These are phyloP conservation scores for Saturnispora ahearnii DNA, from an alignment of 805 yeast genomes.

Conservation along the genomic window DNA sequence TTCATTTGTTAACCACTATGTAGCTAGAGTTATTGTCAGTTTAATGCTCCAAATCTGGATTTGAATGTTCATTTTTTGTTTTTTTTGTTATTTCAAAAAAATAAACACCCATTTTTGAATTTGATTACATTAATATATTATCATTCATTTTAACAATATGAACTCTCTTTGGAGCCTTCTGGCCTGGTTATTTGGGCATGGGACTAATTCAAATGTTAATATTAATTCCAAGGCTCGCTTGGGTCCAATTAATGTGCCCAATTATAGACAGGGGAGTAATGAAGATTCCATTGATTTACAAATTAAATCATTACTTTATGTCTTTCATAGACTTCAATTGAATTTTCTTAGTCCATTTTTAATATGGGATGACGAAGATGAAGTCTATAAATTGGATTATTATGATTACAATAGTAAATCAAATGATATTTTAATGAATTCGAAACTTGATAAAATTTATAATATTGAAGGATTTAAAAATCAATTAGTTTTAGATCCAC, in stretches of 20 bases:
- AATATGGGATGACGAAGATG: slow-evolving; percentile 17
- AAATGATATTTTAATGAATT: slow-evolving; percentile 16
- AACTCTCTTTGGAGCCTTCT: not conserved
- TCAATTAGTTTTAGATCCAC: slow-evolving; percentile 43
- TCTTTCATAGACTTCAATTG: slow-evolving; percentile 31
- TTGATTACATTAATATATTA: too few relatives aligned
- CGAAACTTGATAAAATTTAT: slow-evolving; percentile 48
- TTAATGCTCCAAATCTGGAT: too few relatives aligned
- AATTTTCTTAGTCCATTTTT: slow-evolving; percentile 29
- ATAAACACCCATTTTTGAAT: too few relatives aligned
- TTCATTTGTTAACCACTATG: too few relatives aligned
- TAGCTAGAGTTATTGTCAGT: too few relatives aligned
- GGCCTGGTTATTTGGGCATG: not conserved
- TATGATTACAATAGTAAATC: not conserved
- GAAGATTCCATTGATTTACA: slow-evolving; percentile 58
- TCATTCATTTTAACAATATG: not conserved
- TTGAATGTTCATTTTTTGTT: too few relatives aligned
- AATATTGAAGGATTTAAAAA: slow-evolving; percentile 37
- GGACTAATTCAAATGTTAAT: not conserved
- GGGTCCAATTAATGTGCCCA: slow-evolving; percentile 38
- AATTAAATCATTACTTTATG: slow-evolving; percentile 48
- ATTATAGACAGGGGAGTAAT: slow-evolving; percentile 35
- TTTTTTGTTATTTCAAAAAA: too few relatives aligned
- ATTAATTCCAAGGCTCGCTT: slow-evolving; percentile 6
- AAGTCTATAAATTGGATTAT: slow-evolving; percentile 10